These are phyloP conservation scores for Colletotrichum costaricense DNA, from an alignment of 2,329 filamentous ascomycete species.

Conservation along the genomic window DNA sequence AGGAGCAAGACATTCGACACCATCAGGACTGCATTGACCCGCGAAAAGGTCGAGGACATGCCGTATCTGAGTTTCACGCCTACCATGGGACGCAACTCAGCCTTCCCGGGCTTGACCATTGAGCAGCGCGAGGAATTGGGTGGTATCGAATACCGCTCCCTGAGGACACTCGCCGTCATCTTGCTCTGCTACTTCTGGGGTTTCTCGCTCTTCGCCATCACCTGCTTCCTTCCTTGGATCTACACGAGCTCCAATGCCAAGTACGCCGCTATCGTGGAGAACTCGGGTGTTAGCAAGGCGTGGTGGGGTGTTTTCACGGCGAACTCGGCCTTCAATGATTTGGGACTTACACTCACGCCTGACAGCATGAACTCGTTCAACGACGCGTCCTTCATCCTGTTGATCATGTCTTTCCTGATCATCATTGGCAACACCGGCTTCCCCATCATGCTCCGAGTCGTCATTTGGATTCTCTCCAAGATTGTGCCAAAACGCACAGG, in stretches of 20 bases:
- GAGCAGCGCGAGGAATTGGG: conserved; percentile 95
- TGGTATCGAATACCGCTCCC: conserved; percentile 93
- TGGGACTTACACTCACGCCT: conserved; percentile 92
- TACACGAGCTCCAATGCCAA: conserved; percentile 59
- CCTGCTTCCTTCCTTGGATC: conserved; percentile 86
- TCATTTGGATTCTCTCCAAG: conserved; percentile 86
- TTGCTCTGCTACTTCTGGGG: conserved; percentile 84
- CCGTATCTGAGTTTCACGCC: conserved; percentile 96
- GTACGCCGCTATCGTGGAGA: conserved; percentile 75
- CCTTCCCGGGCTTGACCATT: conserved; percentile 87
- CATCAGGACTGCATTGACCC: conserved; percentile 66
- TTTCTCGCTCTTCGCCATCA: conserved; percentile 81
- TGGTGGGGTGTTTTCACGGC: conserved; percentile 97
- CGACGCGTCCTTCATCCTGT: conserved; percentile 77
- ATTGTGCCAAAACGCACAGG: conserved; percentile 73
- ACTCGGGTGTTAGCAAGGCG: conserved; percentile 69
- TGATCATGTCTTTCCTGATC: conserved; percentile 87
- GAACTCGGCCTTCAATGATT: conserved; percentile 90
- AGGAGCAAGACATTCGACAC: conserved; percentile 66
- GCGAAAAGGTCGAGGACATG: conserved; percentile 69
- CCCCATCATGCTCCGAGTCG: conserved; percentile 91
- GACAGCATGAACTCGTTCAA: conserved; percentile 96
- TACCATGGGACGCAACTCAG: conserved; percentile 92
- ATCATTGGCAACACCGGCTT: conserved; percentile 97
- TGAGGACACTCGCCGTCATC: conserved; percentile 86